Evolutionary conservation across 805 yeast species (phyloP), one percentile per base, ranked within the genome.

Genomic region (Cyberlindnera mycetangii): DNA sequence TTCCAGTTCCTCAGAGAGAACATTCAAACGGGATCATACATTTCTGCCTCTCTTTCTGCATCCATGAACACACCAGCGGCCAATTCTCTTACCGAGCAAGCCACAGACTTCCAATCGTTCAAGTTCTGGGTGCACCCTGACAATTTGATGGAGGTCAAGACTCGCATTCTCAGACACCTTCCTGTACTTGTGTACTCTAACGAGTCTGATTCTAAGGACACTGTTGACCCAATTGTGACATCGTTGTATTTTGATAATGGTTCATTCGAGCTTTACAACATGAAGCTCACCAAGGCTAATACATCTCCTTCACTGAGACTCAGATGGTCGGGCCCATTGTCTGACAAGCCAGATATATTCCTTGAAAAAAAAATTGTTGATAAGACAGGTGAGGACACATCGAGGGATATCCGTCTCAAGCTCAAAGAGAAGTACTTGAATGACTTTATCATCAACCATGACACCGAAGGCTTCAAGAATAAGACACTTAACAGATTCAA

Each of bases 81-180:
- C 36, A 24, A 38, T 62, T 40, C 52, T 5, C 42, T 47, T 32
- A 32, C 51, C 15, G 48, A 49, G 8, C 36, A 50, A n/a, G 63
- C 63, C 30, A 50, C 58, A 28, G 67, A 66, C 39, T 61, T 81
- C 56, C 71, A 83, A 71, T 82, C 88, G 14, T 81, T 83, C 66
- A 89, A 87, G 68, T 92, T 92, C 66, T 92, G 99, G 99, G 76
- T 93, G 35, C 98, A 92, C 64, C 90, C 92, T n/a, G 99, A 93
- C 56, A 86, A 89, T 62, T 64, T 93, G 62, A 90, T 92, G 97
- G 98, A 92, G 68, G 96, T 90, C 44, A 92, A 92, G 70, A 89
- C 98, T n/a, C 81, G 89, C 48, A 87, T 92, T 53, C 76, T 92
- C 61, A 84, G 98, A 64, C 95, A 89, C 58, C 76, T 92, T 53